Evolutionary conservation across 2,329 filamentous ascomycete species (phyloP).

Genomic region (Ophiosphaerella narmari): DNA sequence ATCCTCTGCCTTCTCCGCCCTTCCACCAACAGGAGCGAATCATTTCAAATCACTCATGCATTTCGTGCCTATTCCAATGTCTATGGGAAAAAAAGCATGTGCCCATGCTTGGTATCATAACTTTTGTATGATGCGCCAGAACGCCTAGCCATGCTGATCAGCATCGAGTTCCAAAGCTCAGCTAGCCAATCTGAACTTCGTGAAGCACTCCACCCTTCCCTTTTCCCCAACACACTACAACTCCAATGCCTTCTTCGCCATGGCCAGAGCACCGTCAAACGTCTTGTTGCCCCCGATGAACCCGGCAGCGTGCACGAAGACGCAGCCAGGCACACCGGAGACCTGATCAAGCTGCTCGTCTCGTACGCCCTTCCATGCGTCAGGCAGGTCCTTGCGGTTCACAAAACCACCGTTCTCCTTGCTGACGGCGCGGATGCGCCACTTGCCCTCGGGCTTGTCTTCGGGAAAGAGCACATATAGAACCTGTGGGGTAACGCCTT

Average conservation of each 20-base stretch:
- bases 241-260: slow-evolving; percentile 77
- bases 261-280: slow-evolving; percentile 82
- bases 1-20: not conserved
- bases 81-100: slow-evolving; percentile 14
- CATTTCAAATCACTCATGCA: not conserved
- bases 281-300: slow-evolving; percentile 97
- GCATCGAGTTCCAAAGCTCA: slow-evolving; percentile 1
- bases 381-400: slow-evolving; percentile 88
- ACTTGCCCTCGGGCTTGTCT: slow-evolving; percentile 75
- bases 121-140: slow-evolving; percentile 30
- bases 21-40: slow-evolving; percentile 1
- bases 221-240: slow-evolving; percentile 17
- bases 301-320: slow-evolving; percentile 92
- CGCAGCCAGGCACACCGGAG: slow-evolving; percentile 70
- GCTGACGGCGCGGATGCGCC: slow-evolving; percentile 93
- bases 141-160: slow-evolving; percentile 37
- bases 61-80: slow-evolving; percentile 1
- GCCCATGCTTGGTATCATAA: slow-evolving; percentile 30
- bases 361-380: slow-evolving; percentile 87
- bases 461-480: slow-evolving; percentile 93
- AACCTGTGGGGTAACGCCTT: slow-evolving; percentile 59
- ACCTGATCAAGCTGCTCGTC: slow-evolving; percentile 82
- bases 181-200: not conserved
- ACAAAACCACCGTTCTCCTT: slow-evolving; percentile 83
- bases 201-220: not conserved